A percentile compares a stretch with the other conserved stretches of the same genome.
Conservation (phyloP, 2,329 filamentous ascomycete species). For the Phialemoniopsis sp. region DNA sequence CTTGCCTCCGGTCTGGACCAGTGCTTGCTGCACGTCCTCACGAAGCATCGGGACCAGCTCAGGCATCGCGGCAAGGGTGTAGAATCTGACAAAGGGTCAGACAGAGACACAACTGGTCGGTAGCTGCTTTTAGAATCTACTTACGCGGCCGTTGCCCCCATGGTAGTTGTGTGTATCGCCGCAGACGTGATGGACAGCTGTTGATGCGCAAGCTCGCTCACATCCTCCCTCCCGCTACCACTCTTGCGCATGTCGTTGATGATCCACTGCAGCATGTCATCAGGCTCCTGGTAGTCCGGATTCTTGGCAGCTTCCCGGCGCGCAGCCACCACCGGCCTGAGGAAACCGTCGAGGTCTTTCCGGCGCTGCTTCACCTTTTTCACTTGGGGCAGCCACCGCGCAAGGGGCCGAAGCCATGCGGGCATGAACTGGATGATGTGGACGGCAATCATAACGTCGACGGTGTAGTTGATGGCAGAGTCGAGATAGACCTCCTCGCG, state of each 20-base stretch:
- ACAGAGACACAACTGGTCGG: too few relatives aligned
- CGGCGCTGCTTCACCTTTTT: conserved; percentile 23
- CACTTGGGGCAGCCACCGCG: conserved; percentile 30
- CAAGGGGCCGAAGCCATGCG: conserved; percentile 4
- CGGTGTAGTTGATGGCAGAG: conserved; percentile 38
- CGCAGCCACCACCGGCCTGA: conserved; percentile 27
- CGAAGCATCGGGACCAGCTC: conserved; percentile 46
- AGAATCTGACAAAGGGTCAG: conserved; percentile 42
- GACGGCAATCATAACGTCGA: conserved; percentile 7
- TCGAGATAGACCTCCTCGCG: conserved; percentile 37
- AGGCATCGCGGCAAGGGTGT: conserved; percentile 44
- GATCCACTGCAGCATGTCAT: conserved; percentile 25
- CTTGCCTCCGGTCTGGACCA: conserved; percentile 24
- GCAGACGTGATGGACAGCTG: conserved; percentile 40
- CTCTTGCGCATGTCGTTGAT: conserved; percentile 10
- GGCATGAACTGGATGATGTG: conserved; percentile 1
- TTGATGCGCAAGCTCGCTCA: conserved; percentile 30
- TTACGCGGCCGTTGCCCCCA: conserved; percentile 19
- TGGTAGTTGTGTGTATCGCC: conserved; percentile 45
- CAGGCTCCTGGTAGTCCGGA: conserved; percentile 22
- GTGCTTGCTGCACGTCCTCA: conserved; percentile 39
- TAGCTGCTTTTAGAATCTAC: background rate
- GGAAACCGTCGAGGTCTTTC: conserved; percentile 23
- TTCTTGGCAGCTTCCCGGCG: conserved; percentile 15
- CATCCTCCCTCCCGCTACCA: conserved; percentile 22